Evolutionary conservation across 345 rosid species (phyloP), one percentile per base, ranked within the genome.

Genomic region (Mangifera indica): DNA sequence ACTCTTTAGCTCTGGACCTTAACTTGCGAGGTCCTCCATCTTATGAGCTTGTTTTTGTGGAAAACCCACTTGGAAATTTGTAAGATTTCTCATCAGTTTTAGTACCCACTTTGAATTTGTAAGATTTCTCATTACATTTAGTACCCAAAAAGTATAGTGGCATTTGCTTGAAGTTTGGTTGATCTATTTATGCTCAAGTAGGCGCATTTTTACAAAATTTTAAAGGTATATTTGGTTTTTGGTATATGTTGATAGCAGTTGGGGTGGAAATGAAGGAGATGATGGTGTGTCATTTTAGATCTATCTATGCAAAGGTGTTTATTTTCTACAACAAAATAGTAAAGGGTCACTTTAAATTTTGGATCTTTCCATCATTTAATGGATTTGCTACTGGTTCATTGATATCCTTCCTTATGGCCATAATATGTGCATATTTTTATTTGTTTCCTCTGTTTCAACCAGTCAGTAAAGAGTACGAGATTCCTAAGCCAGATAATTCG

Each of bases 361-460:
- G 82, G 81, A 64, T 76, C 81, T 74, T 74, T 52, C 81, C 76
- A 64, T 77, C 91, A 3, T 69, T 80, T 45, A 72, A 75, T 76
- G 87, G 84, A 51, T 66, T 80, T 40, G 77, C 70, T 11, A 53
- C 82, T 44, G 84, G 82, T 18, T 82, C 84, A 17, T 64, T 79
- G 52, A 9, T 87, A 12, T 74, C 82, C 14, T 88, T 86, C 65
- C 73, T 86, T 67, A 46, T 84, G 69, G 91, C 77, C 51, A 21
- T 76, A 32, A 66, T 79, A 42, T 86, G 80, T 70, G 83, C 80
- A 24, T 88, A 79, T 67, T 60, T 80, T 57, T 76, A 70, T 61
- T 66, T 86, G 60, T 74, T 81, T 59, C 91, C 91, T 1, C 76
- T 64, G 52, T 74, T 74, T 77, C 82, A 66, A 55, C 89, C 86